Base-by-base conservation (phyloP, 202 grass and related monocot species). In the Alloteropsis angusta region DNA sequence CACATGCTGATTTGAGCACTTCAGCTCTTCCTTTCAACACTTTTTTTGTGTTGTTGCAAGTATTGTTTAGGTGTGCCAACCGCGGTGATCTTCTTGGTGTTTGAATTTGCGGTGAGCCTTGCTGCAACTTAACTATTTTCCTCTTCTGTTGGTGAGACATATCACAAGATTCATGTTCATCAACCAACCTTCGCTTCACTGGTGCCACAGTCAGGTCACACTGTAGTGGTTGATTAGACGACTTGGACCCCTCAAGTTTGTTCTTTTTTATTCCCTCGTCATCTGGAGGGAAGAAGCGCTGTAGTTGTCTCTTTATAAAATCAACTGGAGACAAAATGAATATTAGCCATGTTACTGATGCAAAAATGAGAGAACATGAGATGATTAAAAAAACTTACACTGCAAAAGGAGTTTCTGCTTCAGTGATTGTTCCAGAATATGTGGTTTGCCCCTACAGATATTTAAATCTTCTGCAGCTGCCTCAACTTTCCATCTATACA, bases 11-110 rank as follows among this genome's bases (percentile, higher is more conserved):
- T 81, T 81, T 72, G 25, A 7, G 50, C 37, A 19, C 64, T 81
- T 76, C 18, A 42, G 57, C 19, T 81, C 39, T 71, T 85, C 65
- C 22, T 75, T 80, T 70, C 18, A 23, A 35, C 70, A n/a, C 37
- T 6, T 70, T 60, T 4, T 85, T 47, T 50, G 23, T 71, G 47
- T 10, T 72, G 30, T 56, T 68, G 23, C 32, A 4, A 65, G 48
- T 61, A 81, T 71, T 76, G 0, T 71, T 76, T 23, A 48, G 10
- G 47, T 32, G 22, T 65, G 57, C 22, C 38, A 88, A 61, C 65
- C 86, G 74, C 50, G 57, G 48, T 81, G 87, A 88, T 72, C 82
- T 88, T 60, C 65, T 74, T 52, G 77, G 76, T 77, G 72, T 85
- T 80, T 65, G 73, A 77, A 48, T 59, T 18, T 14, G 19, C 6